Evolutionary conservation across 768 basidiomycete species (phyloP), one percentile per base, ranked within the genome.

Genomic region (Tremella mesenterica): DNA sequence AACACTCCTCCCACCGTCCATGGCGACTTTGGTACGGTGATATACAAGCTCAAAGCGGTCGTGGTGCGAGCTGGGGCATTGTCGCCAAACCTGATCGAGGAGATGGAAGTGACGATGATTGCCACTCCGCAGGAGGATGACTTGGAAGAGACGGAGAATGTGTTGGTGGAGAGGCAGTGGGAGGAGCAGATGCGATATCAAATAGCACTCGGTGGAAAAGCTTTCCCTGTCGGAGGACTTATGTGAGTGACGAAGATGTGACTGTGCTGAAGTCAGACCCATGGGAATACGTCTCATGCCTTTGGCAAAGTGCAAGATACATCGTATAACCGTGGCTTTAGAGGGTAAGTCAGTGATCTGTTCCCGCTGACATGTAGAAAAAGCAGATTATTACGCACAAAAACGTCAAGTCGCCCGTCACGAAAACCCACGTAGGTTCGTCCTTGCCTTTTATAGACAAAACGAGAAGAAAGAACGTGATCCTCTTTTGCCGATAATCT

Each of bases 131-230:
- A 80, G 9, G 88, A 89, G 49, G 88, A 90, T 48, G 84, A 87
- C 59, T 81, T 81, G n/a, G 91, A 95, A 63, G 88, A 88, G 50
- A 79, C 77, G 14, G 77, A 77, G 67, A 86, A 82, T 60, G 81
- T 96, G 47, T 79, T 88, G 45, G 81, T 96, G 14, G 86, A 93
- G 67, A 77, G 88, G 18, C 82, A 85, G 61, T 99, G 92, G 93
- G 92, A 96, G 53, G 79, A 82, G 45, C 86, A 93, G 68, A 72
- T 76, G 61, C 67, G 74, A 64, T 95, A 92, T 64, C 76, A 85
- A 38, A 82, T 95, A 45, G 79, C 83, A 1, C 74, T 90, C 12
- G 79, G 82, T 14, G 84, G 83, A 4, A 81, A 85, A 55, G 83
- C 81, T 55, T 87, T 91, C 73, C 81, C 84, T 16, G 81, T 97